A percentile compares a stretch with the other conserved stretches of the same genome.
These are phyloP conservation scores for Gaultheria prostrata DNA, from an alignment of 148 eudicot genomes.

Conservation along the genomic window DNA sequence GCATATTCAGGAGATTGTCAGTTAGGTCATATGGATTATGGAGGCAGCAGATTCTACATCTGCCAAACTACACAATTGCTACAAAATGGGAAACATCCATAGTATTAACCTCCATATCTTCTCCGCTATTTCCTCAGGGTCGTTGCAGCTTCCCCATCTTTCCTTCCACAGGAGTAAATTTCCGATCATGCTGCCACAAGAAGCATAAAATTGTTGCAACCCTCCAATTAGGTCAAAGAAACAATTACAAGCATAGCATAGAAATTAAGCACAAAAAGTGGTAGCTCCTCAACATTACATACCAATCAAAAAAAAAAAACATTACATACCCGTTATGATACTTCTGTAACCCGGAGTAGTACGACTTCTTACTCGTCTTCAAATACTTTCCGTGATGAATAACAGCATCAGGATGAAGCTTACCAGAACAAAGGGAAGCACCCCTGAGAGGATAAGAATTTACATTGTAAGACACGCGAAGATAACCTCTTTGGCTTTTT, in stretches of 20 bases:
- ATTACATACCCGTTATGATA: constrained; percentile 69
- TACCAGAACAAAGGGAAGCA: constrained; percentile 65
- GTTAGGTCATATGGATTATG: neutral
- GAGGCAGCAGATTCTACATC: constrained; percentile 3
- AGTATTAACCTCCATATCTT: constrained; percentile 55
- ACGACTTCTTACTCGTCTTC: constrained; percentile 61
- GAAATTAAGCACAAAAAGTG: neutral
- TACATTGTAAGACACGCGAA: constrained; percentile 6
- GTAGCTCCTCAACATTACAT: constrained; percentile 18
- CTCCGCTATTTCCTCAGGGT: constrained; percentile 60
- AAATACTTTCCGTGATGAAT: constrained; percentile 47
- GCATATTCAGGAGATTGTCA: neutral
- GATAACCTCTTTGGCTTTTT: neutral
- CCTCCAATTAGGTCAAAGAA: constrained; percentile 1
- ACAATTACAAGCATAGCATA: neutral
- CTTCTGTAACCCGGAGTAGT: constrained; percentile 59
- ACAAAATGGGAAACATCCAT: constrained; percentile 11
- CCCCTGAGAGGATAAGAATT: constrained; percentile 53
- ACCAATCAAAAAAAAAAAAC: no score
- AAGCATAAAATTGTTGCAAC: constrained; percentile 12
- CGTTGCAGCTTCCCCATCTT: constrained; percentile 59
- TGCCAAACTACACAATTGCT: neutral
- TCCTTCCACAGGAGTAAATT: constrained; percentile 66
- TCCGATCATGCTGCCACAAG: constrained; percentile 70
- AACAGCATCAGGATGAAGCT: constrained; percentile 77